These are phyloP conservation scores for Salix suchowensis DNA, from an alignment of 345 rosid genomes.

Conservation along the genomic window DNA sequence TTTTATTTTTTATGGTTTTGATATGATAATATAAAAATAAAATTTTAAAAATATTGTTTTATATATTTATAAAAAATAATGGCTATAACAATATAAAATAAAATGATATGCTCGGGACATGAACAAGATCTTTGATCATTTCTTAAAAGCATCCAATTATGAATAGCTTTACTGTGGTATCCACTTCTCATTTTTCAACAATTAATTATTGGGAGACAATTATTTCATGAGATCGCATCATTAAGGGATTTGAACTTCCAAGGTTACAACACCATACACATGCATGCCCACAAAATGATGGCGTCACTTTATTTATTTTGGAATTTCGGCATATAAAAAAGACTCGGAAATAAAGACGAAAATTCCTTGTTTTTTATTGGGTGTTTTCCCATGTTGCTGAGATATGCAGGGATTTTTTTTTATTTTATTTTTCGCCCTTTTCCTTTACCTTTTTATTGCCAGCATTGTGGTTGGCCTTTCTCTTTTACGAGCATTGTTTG, in stretches of 20 bases:
- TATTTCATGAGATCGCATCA: background rate
- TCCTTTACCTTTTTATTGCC: background rate
- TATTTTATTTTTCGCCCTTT: too few relatives aligned
- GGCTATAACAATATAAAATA: too few relatives aligned
- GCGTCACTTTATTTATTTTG: background rate
- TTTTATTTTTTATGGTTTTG: too few relatives aligned
- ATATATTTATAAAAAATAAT: too few relatives aligned
- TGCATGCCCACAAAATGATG: background rate
- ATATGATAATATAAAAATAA: too few relatives aligned
- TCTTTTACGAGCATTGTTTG: background rate
- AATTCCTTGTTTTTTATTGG: too few relatives aligned
- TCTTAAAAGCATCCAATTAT: constrained; percentile 9
- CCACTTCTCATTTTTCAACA: background rate
- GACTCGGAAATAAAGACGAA: background rate
- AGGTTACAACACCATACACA: background rate
- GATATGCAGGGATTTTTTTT: background rate
- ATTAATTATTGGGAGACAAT: background rate
- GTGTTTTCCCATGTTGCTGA: background rate
- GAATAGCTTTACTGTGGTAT: background rate
- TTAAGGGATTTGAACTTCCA: background rate
- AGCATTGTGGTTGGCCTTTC: background rate
- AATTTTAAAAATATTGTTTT: too few relatives aligned
- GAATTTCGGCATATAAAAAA: background rate
- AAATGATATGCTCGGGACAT: background rate
- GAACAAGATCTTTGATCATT: background rate